Base-by-base conservation (phyloP, 1,139 yeast genomes). In the Scheffersomyces illinoinensis region DNA sequence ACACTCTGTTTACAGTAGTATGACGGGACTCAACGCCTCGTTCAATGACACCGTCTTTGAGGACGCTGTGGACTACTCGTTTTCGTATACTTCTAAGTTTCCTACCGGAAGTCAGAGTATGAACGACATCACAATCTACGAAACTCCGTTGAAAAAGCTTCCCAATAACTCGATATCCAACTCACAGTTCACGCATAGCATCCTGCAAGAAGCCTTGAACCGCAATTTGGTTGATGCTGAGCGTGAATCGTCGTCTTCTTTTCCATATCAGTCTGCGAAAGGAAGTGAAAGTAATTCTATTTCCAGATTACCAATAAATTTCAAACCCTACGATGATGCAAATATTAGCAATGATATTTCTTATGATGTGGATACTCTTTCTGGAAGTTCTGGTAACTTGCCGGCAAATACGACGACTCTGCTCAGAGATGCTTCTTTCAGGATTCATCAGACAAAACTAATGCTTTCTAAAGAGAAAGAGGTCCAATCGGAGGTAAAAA, bases 371-470 rank as follows among this genome's bases (percentile, higher is more conserved):
- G 24, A 48, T 10, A 20, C 8, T 48, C 51, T 20, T 20, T 19
- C 24, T 21, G 51, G 24, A 20, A 33, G 14, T 33, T 33, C 43
- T 33, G 43, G 17, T 4, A 12, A 33, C 4, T 10, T 33, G 14
- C 17, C 43, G 43, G 51, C 21, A 18, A 48, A 21, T 48, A 10
- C 50, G n/a, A n/a, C 66, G 19, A 57, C 54, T 23, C 66, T 69
- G 17, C 60, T 68, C 46, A 64, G 65, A 20, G 69, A 70, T 49
- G 62, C 69, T 17, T 63, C 70, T 39, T 62, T 67, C 47, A 62
- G 65, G 53, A 59, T 71, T 19, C 62, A 65, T 48, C 72, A 66
- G 55, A 66, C 71, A 14, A 65, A 70, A 55, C 57, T 69, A 7
- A 26, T 50, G 33, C 57, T 53, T 26, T 54, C 50, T 18, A 53